These are phyloP conservation scores for Triticum urartu DNA, from an alignment of 176 grass and related monocot species.

Conservation along the genomic window DNA sequence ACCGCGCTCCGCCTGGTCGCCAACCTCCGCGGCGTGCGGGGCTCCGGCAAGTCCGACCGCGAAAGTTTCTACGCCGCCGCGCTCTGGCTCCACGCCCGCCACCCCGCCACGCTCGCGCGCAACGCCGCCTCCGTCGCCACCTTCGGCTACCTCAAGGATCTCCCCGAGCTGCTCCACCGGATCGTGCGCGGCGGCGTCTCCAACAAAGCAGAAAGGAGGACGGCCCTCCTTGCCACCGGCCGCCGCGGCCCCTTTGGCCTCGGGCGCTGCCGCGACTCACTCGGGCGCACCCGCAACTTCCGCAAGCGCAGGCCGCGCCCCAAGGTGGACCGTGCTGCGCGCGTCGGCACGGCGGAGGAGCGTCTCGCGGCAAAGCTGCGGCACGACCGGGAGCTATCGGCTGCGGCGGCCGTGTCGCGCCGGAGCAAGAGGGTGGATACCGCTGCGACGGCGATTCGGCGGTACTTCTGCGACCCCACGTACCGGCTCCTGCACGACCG, in stretches of 20 bases:
- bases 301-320: neutral
- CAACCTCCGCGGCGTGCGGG: conserved; percentile 56
- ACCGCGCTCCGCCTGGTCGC: conserved; percentile 43
- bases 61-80: conserved; percentile 56
- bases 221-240: neutral
- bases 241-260: conserved; percentile 6
- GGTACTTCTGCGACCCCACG: conserved; percentile 27
- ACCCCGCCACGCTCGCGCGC: conserved; percentile 50
- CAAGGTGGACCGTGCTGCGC: neutral
- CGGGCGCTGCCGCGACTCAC: neutral
- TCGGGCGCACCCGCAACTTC: neutral
- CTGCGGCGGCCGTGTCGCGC: neutral
- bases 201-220: conserved; percentile 1
- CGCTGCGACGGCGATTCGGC: conserved; percentile 10
- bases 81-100: conserved; percentile 46
- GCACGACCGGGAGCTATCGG: neutral
- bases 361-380: neutral
- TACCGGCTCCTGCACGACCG: conserved; percentile 54
- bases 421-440: neutral
- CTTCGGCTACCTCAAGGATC: conserved; percentile 63
- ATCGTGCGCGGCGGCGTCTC: conserved; percentile 37
- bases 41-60: conserved; percentile 60
- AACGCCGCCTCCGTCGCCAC: conserved; percentile 32
- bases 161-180: conserved; percentile 58
- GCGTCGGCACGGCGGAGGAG: neutral